phyloP scores from a whole-genome alignment of 192 early-diverging fungal species.

The Geranomyces michiganensis region DNA sequence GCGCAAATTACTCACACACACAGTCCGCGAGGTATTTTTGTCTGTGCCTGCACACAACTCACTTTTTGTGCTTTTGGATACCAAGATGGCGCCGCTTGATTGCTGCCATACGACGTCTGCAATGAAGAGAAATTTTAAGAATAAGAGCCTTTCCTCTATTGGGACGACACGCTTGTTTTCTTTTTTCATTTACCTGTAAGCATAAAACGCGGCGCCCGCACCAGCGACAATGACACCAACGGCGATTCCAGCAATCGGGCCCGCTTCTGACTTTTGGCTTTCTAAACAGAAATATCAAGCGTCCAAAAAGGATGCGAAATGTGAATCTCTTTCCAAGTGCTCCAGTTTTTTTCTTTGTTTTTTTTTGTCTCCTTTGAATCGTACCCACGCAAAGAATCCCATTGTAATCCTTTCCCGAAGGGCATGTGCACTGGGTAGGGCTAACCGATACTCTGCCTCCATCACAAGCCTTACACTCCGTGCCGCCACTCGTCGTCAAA shows the following conservation, averaged over 20 bases:
- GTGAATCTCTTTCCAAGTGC: neutral
- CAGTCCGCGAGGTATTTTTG: too few species aligned
- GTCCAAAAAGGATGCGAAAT: too few species aligned
- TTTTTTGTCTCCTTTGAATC: too few species aligned
- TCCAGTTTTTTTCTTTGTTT: neutral
- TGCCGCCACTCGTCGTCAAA: neutral
- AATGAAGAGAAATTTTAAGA: neutral
- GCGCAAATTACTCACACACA: too few species aligned
- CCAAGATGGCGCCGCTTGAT: slow-evolving; percentile 24
- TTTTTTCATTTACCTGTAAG: slow-evolving; percentile 18
- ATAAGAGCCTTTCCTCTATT: too few species aligned
- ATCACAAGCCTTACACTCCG: slow-evolving; percentile 15
- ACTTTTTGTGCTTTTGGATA: slow-evolving; percentile 21
- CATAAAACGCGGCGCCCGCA: slow-evolving; percentile 14
- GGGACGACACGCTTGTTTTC: too few species aligned
- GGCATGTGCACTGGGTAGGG: slow-evolving; percentile 7
- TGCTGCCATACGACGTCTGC: slow-evolving; percentile 23
- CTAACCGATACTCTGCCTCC: slow-evolving; percentile 12
- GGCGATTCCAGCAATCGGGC: slow-evolving; percentile 16
- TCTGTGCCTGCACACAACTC: too few species aligned
- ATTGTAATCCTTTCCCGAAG: neutral
- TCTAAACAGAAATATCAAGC: too few species aligned
- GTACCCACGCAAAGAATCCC: slow-evolving; percentile 19
- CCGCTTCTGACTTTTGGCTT: slow-evolving; percentile 10
- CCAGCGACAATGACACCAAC: slow-evolving; percentile 11